Conservation (phyloP, 139 green algal genomes). For the Chlorella ohadii region DNA sequence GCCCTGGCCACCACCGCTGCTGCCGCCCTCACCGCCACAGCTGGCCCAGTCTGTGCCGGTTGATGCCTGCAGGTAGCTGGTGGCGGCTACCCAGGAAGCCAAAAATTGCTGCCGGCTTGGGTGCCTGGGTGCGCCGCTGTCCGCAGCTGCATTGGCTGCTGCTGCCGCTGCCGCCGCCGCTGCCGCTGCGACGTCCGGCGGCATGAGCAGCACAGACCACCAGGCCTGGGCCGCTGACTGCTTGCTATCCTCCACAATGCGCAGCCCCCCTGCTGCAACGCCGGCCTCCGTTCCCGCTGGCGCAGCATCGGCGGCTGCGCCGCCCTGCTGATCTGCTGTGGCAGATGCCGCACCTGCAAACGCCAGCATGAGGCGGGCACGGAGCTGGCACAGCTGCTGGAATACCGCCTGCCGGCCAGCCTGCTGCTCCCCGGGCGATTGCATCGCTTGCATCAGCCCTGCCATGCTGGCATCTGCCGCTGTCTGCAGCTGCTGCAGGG, state of each 20-base stretch:
- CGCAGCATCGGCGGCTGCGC: not conserved
- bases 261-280: no score
- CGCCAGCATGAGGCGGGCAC: constrained; percentile 17
- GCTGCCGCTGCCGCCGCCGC: not conserved
- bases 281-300: not conserved
- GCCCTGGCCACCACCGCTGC: not conserved
- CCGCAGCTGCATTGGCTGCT: not conserved
- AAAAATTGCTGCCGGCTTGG: not conserved
- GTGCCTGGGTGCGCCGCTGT: no score
- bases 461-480: constrained; percentile 8
- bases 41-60: no score
- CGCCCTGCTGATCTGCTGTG: not conserved
- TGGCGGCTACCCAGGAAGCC: not conserved
- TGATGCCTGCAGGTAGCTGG: not conserved
- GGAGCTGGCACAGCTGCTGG: constrained; percentile 34
- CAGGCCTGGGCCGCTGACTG: not conserved
- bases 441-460: not conserved
- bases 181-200: not conserved
- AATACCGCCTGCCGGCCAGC: constrained; percentile 4
- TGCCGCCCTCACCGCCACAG: not conserved
- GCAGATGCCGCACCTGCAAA: not conserved
- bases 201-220: constrained; percentile 7
- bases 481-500: not conserved
- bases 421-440: not conserved
- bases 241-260: no score